Evolutionary conservation across 75 land plant species (phyloP).

Genomic region (Cupressus sempervirens): DNA sequence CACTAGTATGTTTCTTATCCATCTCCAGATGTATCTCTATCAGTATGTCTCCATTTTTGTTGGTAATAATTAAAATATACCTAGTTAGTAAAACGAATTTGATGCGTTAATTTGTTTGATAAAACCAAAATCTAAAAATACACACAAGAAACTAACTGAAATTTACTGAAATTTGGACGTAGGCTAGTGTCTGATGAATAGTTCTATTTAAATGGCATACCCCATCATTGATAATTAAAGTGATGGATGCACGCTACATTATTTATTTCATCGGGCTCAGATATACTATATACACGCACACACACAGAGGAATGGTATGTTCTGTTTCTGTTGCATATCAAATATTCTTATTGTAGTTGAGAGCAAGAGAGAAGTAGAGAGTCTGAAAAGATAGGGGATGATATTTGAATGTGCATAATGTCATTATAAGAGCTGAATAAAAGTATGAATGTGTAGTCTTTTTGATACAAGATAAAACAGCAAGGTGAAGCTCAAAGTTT

Average conservation of each 20-base stretch:
- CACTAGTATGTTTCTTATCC: no score
- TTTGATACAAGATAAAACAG: not conserved
- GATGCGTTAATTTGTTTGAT: not conserved
- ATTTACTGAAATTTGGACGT: not conserved
- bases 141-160: not conserved
- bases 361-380: not conserved
- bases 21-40: no score
- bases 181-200: not conserved
- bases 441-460: not conserved
- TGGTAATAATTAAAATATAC: no score
- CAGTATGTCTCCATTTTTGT: no score
- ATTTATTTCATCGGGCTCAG: not conserved
- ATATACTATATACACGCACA: no score
- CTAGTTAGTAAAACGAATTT: not conserved
- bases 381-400: not conserved
- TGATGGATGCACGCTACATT: not conserved
- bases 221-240: not conserved
- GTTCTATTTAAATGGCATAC: not conserved
- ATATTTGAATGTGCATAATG: not conserved
- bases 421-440: not conserved
- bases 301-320: no score
- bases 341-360: not conserved
- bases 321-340: no score
- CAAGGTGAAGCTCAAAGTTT: not conserved
- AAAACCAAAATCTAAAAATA: not conserved